Evolutionary conservation across 345 rosid species (phyloP).

Genomic region (Fremontodendron californicum): DNA sequence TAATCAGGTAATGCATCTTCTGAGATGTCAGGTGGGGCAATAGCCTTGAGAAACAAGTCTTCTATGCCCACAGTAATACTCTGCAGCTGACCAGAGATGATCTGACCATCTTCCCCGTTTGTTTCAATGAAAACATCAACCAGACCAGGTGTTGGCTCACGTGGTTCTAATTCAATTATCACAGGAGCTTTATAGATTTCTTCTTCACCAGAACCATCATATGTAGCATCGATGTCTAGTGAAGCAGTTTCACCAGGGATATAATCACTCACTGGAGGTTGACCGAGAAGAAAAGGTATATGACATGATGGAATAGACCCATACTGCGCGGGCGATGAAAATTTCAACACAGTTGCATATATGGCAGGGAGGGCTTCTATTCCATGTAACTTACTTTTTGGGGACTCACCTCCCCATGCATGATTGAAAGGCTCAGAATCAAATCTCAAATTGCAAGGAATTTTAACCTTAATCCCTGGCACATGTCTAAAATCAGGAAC

Average conservation of each 20-base stretch:
- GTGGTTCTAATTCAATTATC: conserved; percentile 65
- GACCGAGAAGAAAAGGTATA: conserved; percentile 85
- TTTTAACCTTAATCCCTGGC: conserved; percentile 68
- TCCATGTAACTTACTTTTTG: conserved; percentile 40
- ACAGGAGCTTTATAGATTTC: conserved; percentile 60
- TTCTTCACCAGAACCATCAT: conserved; percentile 39
- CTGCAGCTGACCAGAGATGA: conserved; percentile 70
- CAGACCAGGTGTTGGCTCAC: conserved; percentile 88
- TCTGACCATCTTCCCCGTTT: conserved; percentile 73
- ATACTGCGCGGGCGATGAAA: conserved; percentile 84
- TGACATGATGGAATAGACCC: conserved; percentile 70
- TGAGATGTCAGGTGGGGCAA: conserved; percentile 49
- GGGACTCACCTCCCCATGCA: conserved; percentile 43
- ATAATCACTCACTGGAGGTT: conserved; percentile 37
- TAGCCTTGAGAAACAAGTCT: conserved; percentile 90
- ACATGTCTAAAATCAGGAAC: conserved; percentile 81
- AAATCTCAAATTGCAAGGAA: conserved; percentile 67
- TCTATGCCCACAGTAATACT: conserved; percentile 75
- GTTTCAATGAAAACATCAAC: conserved; percentile 83
- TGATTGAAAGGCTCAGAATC: conserved; percentile 68
- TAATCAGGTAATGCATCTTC: conserved; percentile 52
- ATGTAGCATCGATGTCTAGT: conserved; percentile 44
- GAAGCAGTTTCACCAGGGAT: conserved; percentile 30
- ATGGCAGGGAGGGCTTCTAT: conserved; percentile 62
- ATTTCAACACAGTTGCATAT: conserved; percentile 79